Base-by-base conservation (phyloP, 2,329 filamentous ascomycete species). In the Aureobasidium sp. region DNA sequence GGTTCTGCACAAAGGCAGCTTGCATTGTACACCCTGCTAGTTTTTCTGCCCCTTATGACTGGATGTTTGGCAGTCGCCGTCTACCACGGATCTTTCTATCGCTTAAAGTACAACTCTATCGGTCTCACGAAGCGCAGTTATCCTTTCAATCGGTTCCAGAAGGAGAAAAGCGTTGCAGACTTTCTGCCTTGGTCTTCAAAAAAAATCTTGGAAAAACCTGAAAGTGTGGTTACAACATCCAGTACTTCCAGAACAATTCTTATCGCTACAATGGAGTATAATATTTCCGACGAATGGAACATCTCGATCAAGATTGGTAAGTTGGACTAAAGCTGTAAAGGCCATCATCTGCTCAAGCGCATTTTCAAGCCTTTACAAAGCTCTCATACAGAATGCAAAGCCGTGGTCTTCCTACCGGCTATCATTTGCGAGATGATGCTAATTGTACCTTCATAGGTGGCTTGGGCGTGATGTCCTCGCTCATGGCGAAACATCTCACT, bases 221-320 rank as follows among this genome's bases (percentile, higher is more conserved):
- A 25, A 25, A 25, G 22, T 25, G 14, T 37, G 11, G 14, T 11
- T 22, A 27, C 37, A 11, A 45, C 22, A 25, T 25, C 29, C 2
- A 17, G 34, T 5, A 5, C 29, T 8, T 17, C 31, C n/a, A 76
- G 82, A n/a, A 87, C 80, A 34, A 81, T 87, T 1, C 77, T 88
- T 20, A 86, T 88, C 59, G 86, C 84, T 11, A 88, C 85, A 6
- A 87, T 88, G 83, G 86, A 88, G 71, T 88, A 88, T 72, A 84
- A 87, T 64, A 87, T 88, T 64, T 82, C 85, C 61, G 86, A 88
- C 69, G 86, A 88, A 69, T 88, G 86, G 83, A 78, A 74, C 3
- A 85, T 88, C 73, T 88, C 86, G 72, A 85, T 88, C 74, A 88
- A 88, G 74, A 88, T 88, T 52, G 22, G 22, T 25, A 25, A 25